Evolutionary conservation across 2,329 filamentous ascomycete species (phyloP), one percentile per base, ranked within the genome.

Genomic region (Aspergillus persii): DNA sequence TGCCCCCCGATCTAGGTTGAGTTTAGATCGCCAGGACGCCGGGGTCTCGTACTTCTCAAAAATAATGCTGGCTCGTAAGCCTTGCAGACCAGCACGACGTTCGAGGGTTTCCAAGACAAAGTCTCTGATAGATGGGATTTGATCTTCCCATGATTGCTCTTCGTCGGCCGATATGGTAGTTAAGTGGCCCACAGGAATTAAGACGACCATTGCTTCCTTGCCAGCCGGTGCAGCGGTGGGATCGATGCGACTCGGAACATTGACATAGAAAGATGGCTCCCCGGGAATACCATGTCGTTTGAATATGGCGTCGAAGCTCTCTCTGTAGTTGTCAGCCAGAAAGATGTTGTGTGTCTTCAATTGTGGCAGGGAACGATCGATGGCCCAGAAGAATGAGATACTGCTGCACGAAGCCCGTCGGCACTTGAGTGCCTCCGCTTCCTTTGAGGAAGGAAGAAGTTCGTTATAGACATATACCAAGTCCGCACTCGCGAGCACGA

Each of bases 261-360:
- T 91, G 74, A 92, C 84, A 74, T 92, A 92, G 77, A 92, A 92
- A 56, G 84, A 88, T 0, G 89, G 89, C 60, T 91, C 81, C 1
- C 81, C 72, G 1, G 89, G 89, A 8, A 92, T 84, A 3, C 81
- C 75, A 60, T 91, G 86, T 30, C 84, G 77, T 64, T 89, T 85
- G 80, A 92, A 92, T 59, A 92, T 92, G 60, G 84, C 83, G 72
- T 92, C 89, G 68, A 92, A 92, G n/a, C 83, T 87, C 65, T 89
- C 86, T 54, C 81, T 81, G 71, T 91, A 92, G 63, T 89, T 81
- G 65, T 90, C 86, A 2, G 89, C 88, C 5, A 92, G 83, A 77
- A 92, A 92, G 67, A 92, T 90, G 71, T 92, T 92, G 76, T 92
- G 89, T 0, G 86, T 84, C 15, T 82, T 79, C 2, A 92, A 81